phyloP scores from a whole-genome alignment of 306 rosid species.

The Echinosophora koreensis region DNA sequence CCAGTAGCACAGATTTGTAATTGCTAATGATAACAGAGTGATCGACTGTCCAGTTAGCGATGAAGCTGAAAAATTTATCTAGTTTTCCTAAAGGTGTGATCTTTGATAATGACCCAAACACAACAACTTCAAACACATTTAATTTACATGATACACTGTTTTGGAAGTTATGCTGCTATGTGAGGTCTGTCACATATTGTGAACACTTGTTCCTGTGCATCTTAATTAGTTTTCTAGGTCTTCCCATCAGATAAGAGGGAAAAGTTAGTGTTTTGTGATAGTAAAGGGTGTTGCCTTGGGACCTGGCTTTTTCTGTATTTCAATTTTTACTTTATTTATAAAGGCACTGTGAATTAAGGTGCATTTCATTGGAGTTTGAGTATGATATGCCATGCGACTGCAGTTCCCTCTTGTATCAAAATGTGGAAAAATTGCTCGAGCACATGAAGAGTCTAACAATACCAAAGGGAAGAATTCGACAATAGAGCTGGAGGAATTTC shows the following conservation, averaged over 20 bases:
- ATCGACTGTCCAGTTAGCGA: not conserved
- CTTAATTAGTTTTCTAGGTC: slow-evolving; percentile 18
- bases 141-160: not conserved
- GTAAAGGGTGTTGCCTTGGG: not conserved
- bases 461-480: slow-evolving; percentile 50
- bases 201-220: slow-evolving; percentile 12
- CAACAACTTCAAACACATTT: not conserved
- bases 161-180: slow-evolving; percentile 18
- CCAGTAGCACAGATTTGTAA: slow-evolving; percentile 2
- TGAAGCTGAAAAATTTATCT: slow-evolving; percentile 13
- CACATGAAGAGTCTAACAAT: slow-evolving; percentile 64
- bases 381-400: slow-evolving; percentile 49
- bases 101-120: not conserved
- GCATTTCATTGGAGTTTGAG: slow-evolving; percentile 38
- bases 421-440: slow-evolving; percentile 76
- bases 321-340: not conserved
- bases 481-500: slow-evolving; percentile 74
- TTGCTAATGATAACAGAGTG: not conserved
- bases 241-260: slow-evolving; percentile 2
- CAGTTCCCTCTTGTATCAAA: slow-evolving; percentile 95
- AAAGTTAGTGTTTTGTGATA: not conserved
- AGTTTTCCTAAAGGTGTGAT: slow-evolving; percentile 17
- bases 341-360: not conserved
- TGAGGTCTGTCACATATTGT: not conserved
- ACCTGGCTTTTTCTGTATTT: not conserved